Evolutionary conservation across 495 filamentous ascomycete genomes (phyloP), one percentile per base, ranked within the genome.

Genomic region (Cercophora newfieldiana): DNA sequence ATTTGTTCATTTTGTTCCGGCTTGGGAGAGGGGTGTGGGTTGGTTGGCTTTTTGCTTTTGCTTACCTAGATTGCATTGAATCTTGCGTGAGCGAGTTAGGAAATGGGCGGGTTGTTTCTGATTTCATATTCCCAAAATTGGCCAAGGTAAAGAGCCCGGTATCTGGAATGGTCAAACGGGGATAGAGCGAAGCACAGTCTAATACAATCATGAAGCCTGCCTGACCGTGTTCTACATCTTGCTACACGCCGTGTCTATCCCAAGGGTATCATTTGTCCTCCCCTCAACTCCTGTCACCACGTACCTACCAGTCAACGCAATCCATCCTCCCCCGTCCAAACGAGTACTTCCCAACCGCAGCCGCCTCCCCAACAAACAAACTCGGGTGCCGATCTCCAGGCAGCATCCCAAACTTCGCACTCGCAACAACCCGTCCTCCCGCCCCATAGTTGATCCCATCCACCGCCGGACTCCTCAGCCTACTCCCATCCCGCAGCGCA

Each of bases 371-470:
- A 1, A 75, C 66, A 58, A 79, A 74, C 37, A 80, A 56, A 19
- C 71, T 75, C 2, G 77, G 70, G 30, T 67, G 64, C 4, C 22
- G 18, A 19, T 80, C 78, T 1, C 68, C 68, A 0, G 69, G 66
- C 60, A 81, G 66, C n/a, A 67, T 69, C 63, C 72, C 31, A 44
- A 78, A 80, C 65, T 72, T 68, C 1, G 80, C 2, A n/a, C 65
- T 49, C 30, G 64, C 72, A 54, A 79, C 59, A 12, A 69, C 69
- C 21, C 28, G 7, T 0, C 68, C 61, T 12, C 33, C 55, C 63
- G 24, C 24, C 53, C 30, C 64, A 28, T 63, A 48, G 33, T 59
- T 33, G 53, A 25, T 24, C 51, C 33, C 64, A 44, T 65, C 51
- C 16, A 77, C 28, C 19, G 30, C 66, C 0, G 47, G 61, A n/a